phyloP scores from a whole-genome alignment of 2,329 filamentous ascomycete species.

The Pezizomycotina sp. region DNA sequence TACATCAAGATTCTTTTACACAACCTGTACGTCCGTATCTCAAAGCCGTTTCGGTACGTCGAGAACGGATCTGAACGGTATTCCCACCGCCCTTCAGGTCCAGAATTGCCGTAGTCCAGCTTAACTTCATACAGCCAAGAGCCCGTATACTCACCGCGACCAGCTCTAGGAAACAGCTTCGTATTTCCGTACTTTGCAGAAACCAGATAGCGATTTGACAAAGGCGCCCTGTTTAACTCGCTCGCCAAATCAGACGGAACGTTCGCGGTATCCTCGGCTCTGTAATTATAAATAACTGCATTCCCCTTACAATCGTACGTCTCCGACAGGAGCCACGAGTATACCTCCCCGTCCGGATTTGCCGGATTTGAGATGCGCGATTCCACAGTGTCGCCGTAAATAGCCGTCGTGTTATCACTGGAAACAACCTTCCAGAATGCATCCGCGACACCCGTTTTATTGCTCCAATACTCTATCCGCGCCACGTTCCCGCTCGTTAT shows the following conservation, averaged over 20 bases:
- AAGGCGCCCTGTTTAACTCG: too few species aligned
- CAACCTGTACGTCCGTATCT: conserved; percentile 27
- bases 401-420: conserved; percentile 10
- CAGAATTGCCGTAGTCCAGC: conserved; percentile 29
- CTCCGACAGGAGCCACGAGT: conserved; percentile 22
- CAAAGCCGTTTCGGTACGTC: conserved; percentile 24
- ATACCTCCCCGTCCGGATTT: conserved; percentile 16
- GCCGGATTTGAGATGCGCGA: conserved; percentile 12
- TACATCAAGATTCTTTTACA: conserved; percentile 28
- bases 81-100: conserved; percentile 22
- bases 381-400: conserved; percentile 7
- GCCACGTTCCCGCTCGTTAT: conserved; percentile 10
- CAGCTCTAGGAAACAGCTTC: too few species aligned
- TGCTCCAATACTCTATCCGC: conserved; percentile 22
- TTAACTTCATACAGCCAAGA: conserved; percentile 27
- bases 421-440: conserved; percentile 19
- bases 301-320: conserved; percentile 14
- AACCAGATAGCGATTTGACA: too few species aligned
- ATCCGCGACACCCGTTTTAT: conserved; percentile 2
- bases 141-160: too few species aligned
- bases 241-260: conserved; percentile 9
- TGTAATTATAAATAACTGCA: conserved; percentile 20
- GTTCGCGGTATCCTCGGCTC: conserved; percentile 15
- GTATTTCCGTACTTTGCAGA: too few species aligned
- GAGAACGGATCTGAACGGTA: conserved; percentile 28